Conservation (phyloP, 1,284 basidiomycete species). For the Sphaerobolus stellatus region DNA sequence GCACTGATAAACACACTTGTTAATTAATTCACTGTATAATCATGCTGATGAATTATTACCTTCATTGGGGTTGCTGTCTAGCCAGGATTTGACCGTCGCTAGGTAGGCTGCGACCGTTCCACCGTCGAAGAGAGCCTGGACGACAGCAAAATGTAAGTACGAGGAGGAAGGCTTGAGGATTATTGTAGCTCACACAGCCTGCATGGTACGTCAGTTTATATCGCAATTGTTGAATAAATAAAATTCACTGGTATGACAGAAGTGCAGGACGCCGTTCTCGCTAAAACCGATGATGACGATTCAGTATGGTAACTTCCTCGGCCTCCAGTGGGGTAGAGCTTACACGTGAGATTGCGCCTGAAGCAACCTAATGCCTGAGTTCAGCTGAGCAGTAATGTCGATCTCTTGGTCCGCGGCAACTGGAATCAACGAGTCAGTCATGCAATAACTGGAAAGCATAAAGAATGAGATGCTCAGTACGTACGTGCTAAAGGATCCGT, state of each 20-base stretch:
- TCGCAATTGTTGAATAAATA: constrained; percentile 25
- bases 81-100: constrained; percentile 58
- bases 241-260: constrained; percentile 62
- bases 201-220: neutral
- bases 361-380: constrained; percentile 67
- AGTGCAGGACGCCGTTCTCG: constrained; percentile 46
- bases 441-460: neutral
- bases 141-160: constrained; percentile 2
- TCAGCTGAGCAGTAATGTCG: constrained; percentile 58
- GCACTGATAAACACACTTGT: constrained; percentile 32
- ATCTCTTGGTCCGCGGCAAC: constrained; percentile 62
- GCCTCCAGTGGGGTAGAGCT: constrained; percentile 8
- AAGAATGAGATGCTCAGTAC: constrained; percentile 19
- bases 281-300: constrained; percentile 14
- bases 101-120: constrained; percentile 64
- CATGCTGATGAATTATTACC: neutral
- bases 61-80: constrained; percentile 71
- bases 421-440: constrained; percentile 19
- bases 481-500: constrained; percentile 46
- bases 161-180: constrained; percentile 13
- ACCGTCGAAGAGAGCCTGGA: constrained; percentile 55
- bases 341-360: constrained; percentile 67
- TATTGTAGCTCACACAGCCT: constrained; percentile 24
- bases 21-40: neutral
- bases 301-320: neutral